Evolutionary conservation across 306 rosid genomes (phyloP), one percentile per base, ranked within the genome.

Genomic region (Fagus sylvatica): DNA sequence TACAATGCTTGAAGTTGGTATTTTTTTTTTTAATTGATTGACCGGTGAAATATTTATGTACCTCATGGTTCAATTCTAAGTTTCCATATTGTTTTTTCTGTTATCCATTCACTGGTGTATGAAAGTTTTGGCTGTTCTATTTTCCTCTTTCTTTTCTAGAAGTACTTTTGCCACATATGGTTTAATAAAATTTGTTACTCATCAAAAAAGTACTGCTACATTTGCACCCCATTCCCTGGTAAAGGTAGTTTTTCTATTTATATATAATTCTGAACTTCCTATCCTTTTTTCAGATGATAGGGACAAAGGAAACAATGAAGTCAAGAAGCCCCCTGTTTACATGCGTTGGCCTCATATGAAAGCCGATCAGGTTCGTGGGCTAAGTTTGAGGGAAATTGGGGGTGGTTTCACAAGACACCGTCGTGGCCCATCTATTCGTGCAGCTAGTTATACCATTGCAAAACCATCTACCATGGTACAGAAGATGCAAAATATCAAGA

Each of bases 341-440:
- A 85, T 96, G 94, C 99, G 96, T 56, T 96, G 99, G 99, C 99
- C 99, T 87, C 99, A 96, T 82, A 87, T 91, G 87, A 93, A 90
- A 89, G 98, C 98, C 69, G 93, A 96, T 87, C 98, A 93, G 81
- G 93, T 96, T 82, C 98, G 87, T 71, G 99, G 98, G 76, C 84
- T 96, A 68, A 65, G 85, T 85, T 91, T 96, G 83, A 93, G 99
- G 84, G 99, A 96, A 89, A 91, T 96, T 74, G 99, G 99, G 75
- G 99, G 99, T 71, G 99, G 99, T 79, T 96, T 96, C 80, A 56
- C 97, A 6, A 87, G 97, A 88, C 99, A 96, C 74, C 94, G 90
- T 37, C 97, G 97, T 78, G 99, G 93, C 60, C 96, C 99, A 15
- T 91, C 99, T 61, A 84, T 96, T 72, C 99, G 96, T 71, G 96